Base-by-base conservation (phyloP, 116 monocot genomes). In the Cymodocea nodosa region DNA sequence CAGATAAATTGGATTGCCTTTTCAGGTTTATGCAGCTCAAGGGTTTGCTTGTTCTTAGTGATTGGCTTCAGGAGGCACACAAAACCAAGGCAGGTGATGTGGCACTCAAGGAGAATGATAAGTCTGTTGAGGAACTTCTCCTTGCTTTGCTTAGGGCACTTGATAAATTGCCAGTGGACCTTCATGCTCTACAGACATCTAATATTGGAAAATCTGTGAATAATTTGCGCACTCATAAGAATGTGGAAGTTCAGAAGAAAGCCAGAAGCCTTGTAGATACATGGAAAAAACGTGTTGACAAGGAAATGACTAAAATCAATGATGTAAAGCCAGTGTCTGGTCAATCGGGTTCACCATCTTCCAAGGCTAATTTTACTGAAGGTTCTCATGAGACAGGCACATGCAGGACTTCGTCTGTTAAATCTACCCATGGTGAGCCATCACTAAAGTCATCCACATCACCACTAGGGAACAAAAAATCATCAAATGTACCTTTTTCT, bases 241-340 rank as follows among this genome's bases (percentile, higher is more conserved):
- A 91, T 66, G 40, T 67, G 35, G 97, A 97, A 60, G 85, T 97
- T 36, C 97, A 91, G 66, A 97, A 85, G 75, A 97, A 97, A 68
- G 85, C 97, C 11, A 85, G 84, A 75, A 83, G 83, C 60, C 77
- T 97, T 52, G 85, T 97, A 69, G 97, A 97, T 40, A 88, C 76
- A 35, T 97, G 97, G 97, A 97, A 97, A 80, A 97, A 97, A 75
- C 85, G 97, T 58, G 91, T 97, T 63, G 88, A 85, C 77, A 91
- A 76, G 49, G 97, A 97, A 65, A 97, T 97, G 84, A 73, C 64
- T 9, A 85, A 82, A 77, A 72, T 74, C 30, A 85, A 77, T 71
- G 95, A 97, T 72, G 71, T 76, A 50, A 90, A 86, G 70, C 50
- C 83, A 51, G 77, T 72, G 16, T 74, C 85, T n/a, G 66, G 77